Base-by-base conservation (phyloP, 495 filamentous ascomycete genomes). In the Lepidopterella palustris region DNA sequence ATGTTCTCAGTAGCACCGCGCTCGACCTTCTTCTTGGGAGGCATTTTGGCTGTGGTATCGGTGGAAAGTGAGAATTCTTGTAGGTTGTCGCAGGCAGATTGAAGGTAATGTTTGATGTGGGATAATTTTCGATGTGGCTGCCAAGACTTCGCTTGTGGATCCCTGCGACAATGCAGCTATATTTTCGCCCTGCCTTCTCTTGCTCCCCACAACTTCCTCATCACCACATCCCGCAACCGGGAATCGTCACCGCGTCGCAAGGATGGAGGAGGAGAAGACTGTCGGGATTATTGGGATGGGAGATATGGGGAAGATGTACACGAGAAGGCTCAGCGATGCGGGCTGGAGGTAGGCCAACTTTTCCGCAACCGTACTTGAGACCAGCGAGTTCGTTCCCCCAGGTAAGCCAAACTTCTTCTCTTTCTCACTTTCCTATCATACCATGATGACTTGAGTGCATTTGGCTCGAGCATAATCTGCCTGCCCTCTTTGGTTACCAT, bases 401-500 rank as follows among this genome's bases (percentile, higher is more conserved):
- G 47, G 59, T 63, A 64, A 48, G 60, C 59, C 32, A 21, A n/a
- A n/a, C 13, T 63, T 51, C 64, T 62, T 57, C 65, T 53, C 45
- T 58, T 62, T 55, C 52, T 63, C 51, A 51, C 39, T 47, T 63
- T 54, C 56, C 48, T 67, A 64, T 55, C 50, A 51, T 49, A 42
- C 59, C 63, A 91, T 92, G 91, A 96, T 97, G 91, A 97, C 90
- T 88, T 89, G 91, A 97, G 91, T 88, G 91, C 91, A 97, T 97
- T 97, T 97, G 91, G 91, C 91, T 97, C 89, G 90, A 97, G 90
- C 80, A 95, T 89, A 82, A 80, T 71, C 68, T 73, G 79, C 66
- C 58, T 60, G 66, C 68, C 57, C 40, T 52, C 66, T 64, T 64
- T 58, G n/a, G 55, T 68, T 56, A 60, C 77, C 80, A 74, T 86